Base-by-base conservation (phyloP, 2,329 filamentous ascomycete genomes). In the Fusarium temperatum region DNA sequence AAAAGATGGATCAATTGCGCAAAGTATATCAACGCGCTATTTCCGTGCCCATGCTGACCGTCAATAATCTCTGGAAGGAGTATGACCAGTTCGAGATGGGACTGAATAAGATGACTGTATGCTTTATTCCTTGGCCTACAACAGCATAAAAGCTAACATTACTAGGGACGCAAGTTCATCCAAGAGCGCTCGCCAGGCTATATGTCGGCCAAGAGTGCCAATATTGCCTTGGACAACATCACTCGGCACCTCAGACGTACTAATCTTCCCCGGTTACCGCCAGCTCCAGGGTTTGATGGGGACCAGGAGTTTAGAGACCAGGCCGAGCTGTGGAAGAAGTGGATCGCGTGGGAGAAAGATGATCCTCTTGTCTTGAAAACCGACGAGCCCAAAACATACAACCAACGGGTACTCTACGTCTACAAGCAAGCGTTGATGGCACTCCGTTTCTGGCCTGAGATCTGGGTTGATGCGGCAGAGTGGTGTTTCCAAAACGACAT, bases 31-130 rank as follows among this genome's bases (percentile, higher is more conserved):
- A 98, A 78, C 92, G 92, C 60, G 96, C 96, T 20, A 94, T 98
- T 66, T 92, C 90, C 74, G 90, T 98, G 44, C 97, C 97, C 9
- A 97, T 94, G 72, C 90, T 92, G 62, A 93, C 92, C 38, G 90
- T 97, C 55, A 94, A 96, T 78, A 89, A 89, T 59, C 85, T 99
- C 20, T 99, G 96, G 97, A 98, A 97, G 81, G 96, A 99, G 79
- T 99, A 99, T 80, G 95, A 98, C 81, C 92, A 94, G 75, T 99
- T 99, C 79, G 96, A 99, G 83, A 95, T 96, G 89, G 90, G 92
- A 11, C 84, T 98, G 66, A 98, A 98, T 85, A 98, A 98, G 83
- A 90, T 94, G 75, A 97, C 95, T 47, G 94, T 95, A 87, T 80
- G 89, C 84, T 15, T 47, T 32, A 36, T 30, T 6, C 22, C 18